These are phyloP conservation scores for Trichosporon sp. DNA, from an alignment of 1,284 basidiomycete genomes.

Conservation along the genomic window DNA sequence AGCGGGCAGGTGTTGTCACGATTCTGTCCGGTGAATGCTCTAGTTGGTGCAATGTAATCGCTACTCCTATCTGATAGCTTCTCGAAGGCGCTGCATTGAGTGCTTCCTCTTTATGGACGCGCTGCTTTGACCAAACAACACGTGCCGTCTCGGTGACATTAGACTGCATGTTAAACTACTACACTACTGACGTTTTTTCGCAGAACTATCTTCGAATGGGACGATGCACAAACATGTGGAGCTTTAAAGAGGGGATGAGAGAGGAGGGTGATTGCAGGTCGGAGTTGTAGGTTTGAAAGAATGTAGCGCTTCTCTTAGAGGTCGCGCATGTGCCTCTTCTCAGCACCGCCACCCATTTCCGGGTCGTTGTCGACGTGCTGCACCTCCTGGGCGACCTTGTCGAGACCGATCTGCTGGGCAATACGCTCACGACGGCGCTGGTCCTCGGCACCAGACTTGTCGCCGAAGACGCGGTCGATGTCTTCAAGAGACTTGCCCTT, in stretches of 20 bases:
- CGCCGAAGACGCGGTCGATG: conserved; percentile 41
- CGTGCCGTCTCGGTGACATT: not conserved
- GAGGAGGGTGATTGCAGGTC: not conserved
- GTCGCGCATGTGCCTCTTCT: not conserved
- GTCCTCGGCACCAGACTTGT: conserved; percentile 41
- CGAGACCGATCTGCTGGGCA: conserved; percentile 45
- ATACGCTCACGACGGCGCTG: conserved; percentile 37
- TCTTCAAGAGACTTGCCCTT: conserved; percentile 40
- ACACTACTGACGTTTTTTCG: not conserved
- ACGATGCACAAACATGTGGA: not conserved
- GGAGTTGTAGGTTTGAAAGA: not conserved
- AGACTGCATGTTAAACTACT: not conserved
- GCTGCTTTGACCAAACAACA: no score
- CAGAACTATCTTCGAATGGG: not conserved
- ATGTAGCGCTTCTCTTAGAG: not conserved
- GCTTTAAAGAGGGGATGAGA: not conserved
- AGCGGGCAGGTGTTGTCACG: no score
- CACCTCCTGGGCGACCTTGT: conserved; percentile 40
- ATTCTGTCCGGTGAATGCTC: no score
- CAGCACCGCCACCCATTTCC: not conserved
- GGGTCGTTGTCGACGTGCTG: conserved; percentile 31
- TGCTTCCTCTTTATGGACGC: no score
- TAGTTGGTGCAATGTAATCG: no score
- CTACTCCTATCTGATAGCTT: no score
- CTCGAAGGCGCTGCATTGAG: no score